Evolutionary conservation across 345 rosid genomes (phyloP), one percentile per base, ranked within the genome.

Genomic region (Acer yangbiense): DNA sequence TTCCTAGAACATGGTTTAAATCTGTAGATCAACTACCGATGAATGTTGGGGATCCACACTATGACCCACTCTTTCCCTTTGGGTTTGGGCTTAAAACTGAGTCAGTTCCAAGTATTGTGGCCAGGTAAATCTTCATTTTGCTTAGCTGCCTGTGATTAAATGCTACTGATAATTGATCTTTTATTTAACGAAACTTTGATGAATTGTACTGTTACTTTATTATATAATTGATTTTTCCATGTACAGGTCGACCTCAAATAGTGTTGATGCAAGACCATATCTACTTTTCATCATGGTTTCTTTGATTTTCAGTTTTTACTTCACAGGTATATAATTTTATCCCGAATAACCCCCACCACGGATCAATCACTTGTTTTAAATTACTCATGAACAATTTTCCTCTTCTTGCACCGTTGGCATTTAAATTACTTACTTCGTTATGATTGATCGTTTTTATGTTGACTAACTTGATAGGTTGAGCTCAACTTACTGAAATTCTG

Each of bases 11-110:
- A 54, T 94, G 99, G 99, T 94, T 96, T 77, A 96, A 79, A 82
- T 83, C 84, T 27, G 93, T 88, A 57, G 96, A 93, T 82, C 99
- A 94, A 82, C 86, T 96, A 78, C 99, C 99, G 2, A 96, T 96
- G 98, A 92, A 85, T 83, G 83, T 85, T 76, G 97, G 90, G 74
- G 98, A 96, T 75, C 43, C 82, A 65, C 86, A 92, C 77, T 94
- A 94, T 69, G 95, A 94, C 43, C 98, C 99, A 0, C 92, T 94
- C 44, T 96, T 90, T 80, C 90, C 98, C 73, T 87, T 88, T 55
- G 97, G 91, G 27, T 86, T 80, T 82, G 99, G 98, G 81, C 92
- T 96, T 60, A 87, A 88, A 84, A 93, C 97, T 3, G 89, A 91
- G 65, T 87, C 93, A 9, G 82, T 86, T 72, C 77, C 87, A 0